These are phyloP conservation scores for Ogataea pignaliae DNA, from an alignment of 805 yeast species.

Conservation along the genomic window DNA sequence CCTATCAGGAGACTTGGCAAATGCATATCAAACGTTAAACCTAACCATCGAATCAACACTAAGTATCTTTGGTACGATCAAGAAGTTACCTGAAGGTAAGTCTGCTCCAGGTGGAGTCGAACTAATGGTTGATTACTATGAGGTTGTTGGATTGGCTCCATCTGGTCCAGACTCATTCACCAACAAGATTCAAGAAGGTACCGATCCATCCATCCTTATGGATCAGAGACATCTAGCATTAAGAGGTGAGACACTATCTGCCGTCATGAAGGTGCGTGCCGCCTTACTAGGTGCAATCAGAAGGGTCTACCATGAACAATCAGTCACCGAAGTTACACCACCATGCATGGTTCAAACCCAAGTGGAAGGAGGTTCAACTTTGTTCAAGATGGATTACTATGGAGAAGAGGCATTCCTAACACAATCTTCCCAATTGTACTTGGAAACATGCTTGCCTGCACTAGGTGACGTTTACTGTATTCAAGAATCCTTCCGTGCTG, in stretches of 20 bases:
- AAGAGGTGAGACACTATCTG: conserved; percentile 91
- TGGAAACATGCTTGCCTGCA: conserved; percentile 94
- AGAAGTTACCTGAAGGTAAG: conserved; percentile 90
- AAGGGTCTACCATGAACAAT: conserved; percentile 69
- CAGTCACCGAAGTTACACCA: conserved; percentile 87
- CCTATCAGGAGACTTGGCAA: conserved; percentile 85
- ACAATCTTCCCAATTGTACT: conserved; percentile 93
- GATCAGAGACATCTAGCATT: conserved; percentile 95
- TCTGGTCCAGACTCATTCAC: conserved; percentile 93
- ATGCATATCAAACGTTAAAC: conserved; percentile 77
- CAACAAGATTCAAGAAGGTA: conserved; percentile 88
- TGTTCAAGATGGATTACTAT: conserved; percentile 88
- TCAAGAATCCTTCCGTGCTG: conserved; percentile 99
- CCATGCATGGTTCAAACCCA: conserved; percentile 99
- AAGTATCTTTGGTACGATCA: conserved; percentile 71
- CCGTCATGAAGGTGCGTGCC: conserved; percentile 94
- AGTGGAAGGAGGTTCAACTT: conserved; percentile 98
- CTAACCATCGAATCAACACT: conserved; percentile 88
- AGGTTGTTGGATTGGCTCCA: conserved; percentile 90
- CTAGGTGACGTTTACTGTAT: conserved; percentile 96
- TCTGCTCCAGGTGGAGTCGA: conserved; percentile 98
- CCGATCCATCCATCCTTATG: conserved; percentile 87
- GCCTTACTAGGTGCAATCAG: conserved; percentile 69
- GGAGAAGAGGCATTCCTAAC: conserved; percentile 97
- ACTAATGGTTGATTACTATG: conserved; percentile 84